Evolutionary conservation across 2,329 filamentous ascomycete genomes (phyloP).

Genomic region (Botrytis fragariae): DNA sequence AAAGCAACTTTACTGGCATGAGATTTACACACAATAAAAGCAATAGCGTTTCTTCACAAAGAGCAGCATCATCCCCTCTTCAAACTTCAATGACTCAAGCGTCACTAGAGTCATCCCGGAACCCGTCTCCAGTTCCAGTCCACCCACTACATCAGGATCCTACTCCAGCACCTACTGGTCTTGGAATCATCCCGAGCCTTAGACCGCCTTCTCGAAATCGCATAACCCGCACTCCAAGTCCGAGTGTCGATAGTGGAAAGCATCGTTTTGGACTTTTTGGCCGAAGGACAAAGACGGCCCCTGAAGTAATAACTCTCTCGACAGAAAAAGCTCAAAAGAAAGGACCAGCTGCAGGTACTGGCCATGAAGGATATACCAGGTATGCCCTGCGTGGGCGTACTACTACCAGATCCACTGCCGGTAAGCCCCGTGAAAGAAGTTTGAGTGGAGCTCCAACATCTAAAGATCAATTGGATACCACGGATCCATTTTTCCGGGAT

Average conservation of each 20-base stretch:
- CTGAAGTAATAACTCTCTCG: slow-evolving; percentile 49
- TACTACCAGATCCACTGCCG: slow-evolving; percentile 52
- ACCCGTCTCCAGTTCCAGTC: slow-evolving; percentile 38
- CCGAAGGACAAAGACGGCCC: slow-evolving; percentile 64
- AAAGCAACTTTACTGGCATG: slow-evolving; percentile 51
- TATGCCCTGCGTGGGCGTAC: slow-evolving; percentile 62
- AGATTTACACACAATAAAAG: slow-evolving; percentile 29
- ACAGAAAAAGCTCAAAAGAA: slow-evolving; percentile 61
- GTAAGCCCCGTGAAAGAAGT: slow-evolving; percentile 42
- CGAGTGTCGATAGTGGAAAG: slow-evolving; percentile 55
- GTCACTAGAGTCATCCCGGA: slow-evolving; percentile 39
- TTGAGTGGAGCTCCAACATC: slow-evolving; percentile 45
- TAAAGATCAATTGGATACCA: slow-evolving; percentile 49
- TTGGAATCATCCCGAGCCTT: slow-evolving; percentile 37
- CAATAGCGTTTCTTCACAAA: slow-evolving; percentile 29
- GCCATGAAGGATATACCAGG: slow-evolving; percentile 80
- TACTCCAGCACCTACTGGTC: slow-evolving; percentile 34
- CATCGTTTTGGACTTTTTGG: slow-evolving; percentile 77
- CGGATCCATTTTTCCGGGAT: slow-evolving; percentile 58
- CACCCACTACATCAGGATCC: slow-evolving; percentile 35
- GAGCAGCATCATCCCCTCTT: slow-evolving; percentile 30
- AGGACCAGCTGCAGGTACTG: slow-evolving; percentile 87
- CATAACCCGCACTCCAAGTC: slow-evolving; percentile 50
- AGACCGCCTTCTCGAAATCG: slow-evolving; percentile 36
- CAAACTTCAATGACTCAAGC: slow-evolving; percentile 38